These are phyloP conservation scores for Ensete glaucum DNA, from an alignment of 176 grass and related monocot genomes.

Conservation along the genomic window DNA sequence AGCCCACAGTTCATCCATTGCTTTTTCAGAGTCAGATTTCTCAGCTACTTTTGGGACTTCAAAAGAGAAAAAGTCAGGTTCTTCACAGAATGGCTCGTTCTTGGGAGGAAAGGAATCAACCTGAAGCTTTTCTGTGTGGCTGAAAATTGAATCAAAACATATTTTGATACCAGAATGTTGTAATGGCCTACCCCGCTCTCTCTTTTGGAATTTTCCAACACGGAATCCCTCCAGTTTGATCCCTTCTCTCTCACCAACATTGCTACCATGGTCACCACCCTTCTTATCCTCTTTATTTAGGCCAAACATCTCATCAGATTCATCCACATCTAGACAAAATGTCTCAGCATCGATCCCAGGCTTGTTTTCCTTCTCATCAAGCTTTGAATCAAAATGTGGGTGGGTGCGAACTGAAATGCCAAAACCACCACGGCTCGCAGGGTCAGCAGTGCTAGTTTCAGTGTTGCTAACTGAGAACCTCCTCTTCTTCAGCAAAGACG, in stretches of 20 bases:
- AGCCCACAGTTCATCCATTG: constrained; percentile 59
- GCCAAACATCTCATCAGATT: neutral
- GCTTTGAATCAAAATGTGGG: constrained; percentile 29
- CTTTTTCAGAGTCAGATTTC: constrained; percentile 32
- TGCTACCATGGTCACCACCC: neutral
- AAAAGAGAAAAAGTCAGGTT: constrained; percentile 56
- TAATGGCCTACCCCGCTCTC: constrained; percentile 19
- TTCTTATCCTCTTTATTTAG: constrained; percentile 12
- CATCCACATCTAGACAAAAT: too few relatives aligned
- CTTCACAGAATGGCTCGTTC: constrained; percentile 26
- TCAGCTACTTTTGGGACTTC: constrained; percentile 32
- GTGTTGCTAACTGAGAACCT: constrained; percentile 6
- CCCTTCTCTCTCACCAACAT: neutral
- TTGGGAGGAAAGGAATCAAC: neutral
- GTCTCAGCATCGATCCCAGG: too few relatives aligned
- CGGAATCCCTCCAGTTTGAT: constrained; percentile 18
- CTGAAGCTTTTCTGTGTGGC: constrained; percentile 10
- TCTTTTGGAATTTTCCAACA: constrained; percentile 29
- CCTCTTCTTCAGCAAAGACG: constrained; percentile 28
- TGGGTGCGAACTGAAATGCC: constrained; percentile 20
- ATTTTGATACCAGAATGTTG: constrained; percentile 54
- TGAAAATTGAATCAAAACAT: constrained; percentile 47
- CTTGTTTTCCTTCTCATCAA: too few relatives aligned
- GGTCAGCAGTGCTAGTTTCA: constrained; percentile 14
- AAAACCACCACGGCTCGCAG: constrained; percentile 9